phyloP scores from a whole-genome alignment of 2,329 filamentous ascomycete genomes.

The Acrodontium crateriforme region DNA sequence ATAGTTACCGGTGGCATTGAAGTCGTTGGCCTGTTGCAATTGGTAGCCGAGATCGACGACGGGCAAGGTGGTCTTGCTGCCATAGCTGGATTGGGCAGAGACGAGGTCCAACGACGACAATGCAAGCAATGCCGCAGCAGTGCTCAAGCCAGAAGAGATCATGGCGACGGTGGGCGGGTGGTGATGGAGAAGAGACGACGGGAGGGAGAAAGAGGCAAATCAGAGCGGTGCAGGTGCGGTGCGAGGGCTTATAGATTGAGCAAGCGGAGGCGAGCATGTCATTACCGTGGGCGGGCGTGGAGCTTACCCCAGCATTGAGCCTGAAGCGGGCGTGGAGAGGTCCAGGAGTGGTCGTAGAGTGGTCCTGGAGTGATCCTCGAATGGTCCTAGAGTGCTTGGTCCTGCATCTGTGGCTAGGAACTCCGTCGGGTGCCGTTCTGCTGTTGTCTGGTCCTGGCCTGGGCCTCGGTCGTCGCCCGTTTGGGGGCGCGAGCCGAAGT shows the following conservation, averaged over 20 bases:
- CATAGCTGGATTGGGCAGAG: constrained; percentile 1
- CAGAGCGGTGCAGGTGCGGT: background rate
- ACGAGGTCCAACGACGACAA: constrained; percentile 1
- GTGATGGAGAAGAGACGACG: background rate
- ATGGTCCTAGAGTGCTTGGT: background rate
- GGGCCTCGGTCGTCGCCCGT: no score
- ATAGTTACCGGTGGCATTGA: constrained; percentile 23
- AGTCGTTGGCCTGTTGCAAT: constrained; percentile 33
- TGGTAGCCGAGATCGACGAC: constrained; percentile 42
- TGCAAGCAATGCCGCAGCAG: background rate
- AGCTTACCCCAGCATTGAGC: no score
- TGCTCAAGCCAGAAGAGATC: background rate
- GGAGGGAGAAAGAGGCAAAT: background rate
- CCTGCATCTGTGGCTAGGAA: no score
- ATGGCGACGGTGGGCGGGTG: background rate
- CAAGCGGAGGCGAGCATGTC: background rate
- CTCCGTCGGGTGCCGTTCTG: no score
- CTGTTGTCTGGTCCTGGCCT: no score
- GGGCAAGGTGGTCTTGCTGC: constrained; percentile 18
- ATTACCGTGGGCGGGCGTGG: no score
- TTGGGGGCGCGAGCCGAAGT: no score
- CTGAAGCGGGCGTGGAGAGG: no score
- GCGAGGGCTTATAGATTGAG: background rate
- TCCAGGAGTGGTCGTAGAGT: background rate
- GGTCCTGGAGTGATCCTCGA: background rate